Base-by-base conservation (phyloP, 2,329 filamentous ascomycete species). In the Penicillium sp. region DNA sequence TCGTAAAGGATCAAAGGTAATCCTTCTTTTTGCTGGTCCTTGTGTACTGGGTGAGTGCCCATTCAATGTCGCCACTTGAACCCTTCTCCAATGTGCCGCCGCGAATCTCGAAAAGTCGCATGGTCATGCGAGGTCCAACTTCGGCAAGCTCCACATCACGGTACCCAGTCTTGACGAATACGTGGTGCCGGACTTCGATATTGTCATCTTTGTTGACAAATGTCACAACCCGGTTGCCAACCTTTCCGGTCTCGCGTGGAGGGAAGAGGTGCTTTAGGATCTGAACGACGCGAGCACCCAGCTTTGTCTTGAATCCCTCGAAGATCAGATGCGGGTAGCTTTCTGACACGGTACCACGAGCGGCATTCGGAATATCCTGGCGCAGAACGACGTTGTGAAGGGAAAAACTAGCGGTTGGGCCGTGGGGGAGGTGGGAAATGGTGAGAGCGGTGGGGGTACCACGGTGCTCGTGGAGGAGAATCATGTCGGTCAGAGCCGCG, bases 11-110 rank as follows among this genome's bases (percentile, higher is more conserved):
- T 68, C 58, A 96, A 46, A 96, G 78, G 66, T 95, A 95, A 65
- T 95, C 89, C 83, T 96, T 96, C 82, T 97, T 97, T 73, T 84
- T 84, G 62, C 87, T 86, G 12, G 92, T 97, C 59, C 93, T 80
- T 8, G 92, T 99, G 71, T 95, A 99, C 67, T 96, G 92, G 54
- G 89, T 95, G 56, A 99, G 77, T 56, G 93, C 87, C 93, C 93
- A 99, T 73, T 99, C 93, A 4, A 95, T 84, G 71, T 99, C 93
- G 3, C 92, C 92, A 59, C 95, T 88, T 70, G 95, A 95, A 64
- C 91, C 70, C 54, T 75, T 95, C 67, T 97, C 93, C 52, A 96
- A 75, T 3, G 92, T 95, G 13, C 93, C 92, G 45, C 86, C 86
- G 39, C 91, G 80, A 54, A 99, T 95, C 74, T 97, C 89, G 66